Evolutionary conservation across 2,329 filamentous ascomycete genomes (phyloP), one percentile per base, ranked within the genome.

Genomic region (Gyromitra esculenta): DNA sequence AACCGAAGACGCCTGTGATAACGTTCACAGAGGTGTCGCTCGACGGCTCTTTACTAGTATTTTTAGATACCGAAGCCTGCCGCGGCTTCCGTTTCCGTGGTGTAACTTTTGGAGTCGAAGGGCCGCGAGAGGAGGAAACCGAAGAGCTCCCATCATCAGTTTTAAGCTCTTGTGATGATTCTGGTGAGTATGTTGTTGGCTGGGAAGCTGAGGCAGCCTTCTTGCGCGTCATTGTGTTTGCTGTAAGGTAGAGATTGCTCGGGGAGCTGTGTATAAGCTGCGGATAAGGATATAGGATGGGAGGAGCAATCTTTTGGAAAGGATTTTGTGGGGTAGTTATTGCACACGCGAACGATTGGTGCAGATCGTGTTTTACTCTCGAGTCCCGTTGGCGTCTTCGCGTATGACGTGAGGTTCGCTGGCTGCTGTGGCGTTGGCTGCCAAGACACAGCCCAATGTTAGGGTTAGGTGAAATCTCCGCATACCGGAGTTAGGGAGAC

Each of bases 141-240:
- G 39, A 39, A 8, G 71, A 48, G 21, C 31, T 54, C 31, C 41
- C 35, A 48, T 50, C 37, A 3, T 48, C 56, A 21, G 25, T 25
- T 39, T 63, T 74, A n/a, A 25, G 1, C 1, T 52, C 52, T 48
- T 50, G 52, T 2, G 39, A n/a, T 37, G 63, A 21, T 15, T 67
- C n/a, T 37, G 31, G 64, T 39, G 56, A 18, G 39, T 15, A 21
- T 7, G 54, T 25, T 3, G 43, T 45, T 25, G 35, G 64, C 25
- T 21, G 37, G 11, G 13, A 2, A n/a, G 56, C 7, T 9, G 43
- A 31, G 8, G 15, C 52, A 13, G 43, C 37, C 56, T 67, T 62
- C 54, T 56, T 73, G 39, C 72, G 72, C 6, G 65, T 39, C 72
- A 75, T 75, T 68, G 45, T 18, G n/a, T 5, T 50, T 59, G 8